Conservation (phyloP, 169 alveolate species). For the Cryptosporidium sp. region DNA sequence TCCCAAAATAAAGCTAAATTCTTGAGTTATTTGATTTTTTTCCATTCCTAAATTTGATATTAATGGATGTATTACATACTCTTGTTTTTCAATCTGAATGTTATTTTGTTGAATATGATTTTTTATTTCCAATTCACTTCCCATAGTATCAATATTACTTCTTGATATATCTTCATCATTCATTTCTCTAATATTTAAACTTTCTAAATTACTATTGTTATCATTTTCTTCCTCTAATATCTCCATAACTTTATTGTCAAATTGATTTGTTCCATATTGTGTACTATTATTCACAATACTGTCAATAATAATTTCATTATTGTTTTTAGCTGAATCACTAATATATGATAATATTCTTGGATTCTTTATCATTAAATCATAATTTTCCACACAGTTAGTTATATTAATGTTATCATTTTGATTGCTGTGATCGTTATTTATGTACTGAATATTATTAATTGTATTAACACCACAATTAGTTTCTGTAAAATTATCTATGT, state of each 20-base stretch:
- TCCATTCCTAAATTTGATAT: slow-evolving; percentile 34
- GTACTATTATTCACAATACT: background rate
- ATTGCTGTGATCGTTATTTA: background rate
- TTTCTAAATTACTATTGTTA: background rate
- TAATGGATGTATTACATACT: slow-evolving; percentile 34
- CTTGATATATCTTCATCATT: background rate
- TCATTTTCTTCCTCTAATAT: slow-evolving; percentile 1
- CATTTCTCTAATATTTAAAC: background rate
- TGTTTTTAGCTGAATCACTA: background rate
- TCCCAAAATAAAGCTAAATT: background rate
- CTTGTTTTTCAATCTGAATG: background rate
- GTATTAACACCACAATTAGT: background rate
- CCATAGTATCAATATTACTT: background rate
- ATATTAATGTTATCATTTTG: slow-evolving; percentile 11
- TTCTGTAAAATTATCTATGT: background rate
- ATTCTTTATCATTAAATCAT: background rate
- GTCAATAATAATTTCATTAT: background rate
- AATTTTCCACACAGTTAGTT: background rate
- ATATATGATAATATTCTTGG: background rate
- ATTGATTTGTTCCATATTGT: background rate
- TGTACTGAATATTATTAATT: background rate
- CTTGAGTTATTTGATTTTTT: background rate
- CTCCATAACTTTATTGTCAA: slow-evolving; percentile 3
- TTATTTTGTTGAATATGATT: background rate
- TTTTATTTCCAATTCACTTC: background rate